These are phyloP conservation scores for Boehmeria nivea DNA, from an alignment of 306 rosid species.

Conservation along the genomic window DNA sequence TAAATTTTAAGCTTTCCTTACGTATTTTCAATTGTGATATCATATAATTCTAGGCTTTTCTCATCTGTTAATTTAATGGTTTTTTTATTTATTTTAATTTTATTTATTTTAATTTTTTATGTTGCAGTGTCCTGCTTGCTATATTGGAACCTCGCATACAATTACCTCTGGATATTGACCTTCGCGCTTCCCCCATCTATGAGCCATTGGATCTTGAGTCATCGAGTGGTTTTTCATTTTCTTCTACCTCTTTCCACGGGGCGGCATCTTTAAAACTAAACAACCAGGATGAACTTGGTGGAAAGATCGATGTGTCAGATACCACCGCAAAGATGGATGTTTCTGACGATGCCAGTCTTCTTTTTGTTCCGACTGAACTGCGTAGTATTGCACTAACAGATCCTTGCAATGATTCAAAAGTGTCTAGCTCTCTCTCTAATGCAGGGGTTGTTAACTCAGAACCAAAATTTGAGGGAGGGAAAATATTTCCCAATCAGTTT, in stretches of 20 bases:
- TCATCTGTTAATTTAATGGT: background rate
- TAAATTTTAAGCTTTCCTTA: too few species aligned
- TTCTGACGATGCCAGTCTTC: conserved; percentile 57
- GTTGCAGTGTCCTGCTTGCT: conserved; percentile 84
- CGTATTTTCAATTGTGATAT: too few species aligned
- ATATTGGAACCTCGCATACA: conserved; percentile 86
- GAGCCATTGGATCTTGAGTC: conserved; percentile 47
- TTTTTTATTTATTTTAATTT: conserved; percentile 2
- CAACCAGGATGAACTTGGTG: conserved; percentile 60
- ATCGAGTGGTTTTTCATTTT: conserved; percentile 33
- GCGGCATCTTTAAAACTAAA: conserved; percentile 44
- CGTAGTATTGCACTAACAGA: conserved; percentile 47
- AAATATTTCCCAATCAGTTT: conserved; percentile 29
- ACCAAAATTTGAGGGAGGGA: conserved; percentile 37
- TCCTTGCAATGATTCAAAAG: conserved; percentile 38
- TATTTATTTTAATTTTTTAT: conserved; percentile 9
- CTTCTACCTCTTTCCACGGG: conserved; percentile 40
- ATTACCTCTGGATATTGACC: conserved; percentile 85
- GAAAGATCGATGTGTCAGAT: conserved; percentile 53
- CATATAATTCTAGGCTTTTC: background rate
- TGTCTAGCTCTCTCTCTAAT: conserved; percentile 39
- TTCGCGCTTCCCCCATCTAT: conserved; percentile 37
- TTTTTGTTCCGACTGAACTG: conserved; percentile 65
- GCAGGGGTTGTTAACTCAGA: conserved; percentile 39
- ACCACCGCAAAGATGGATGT: conserved; percentile 44